phyloP scores from a whole-genome alignment of 2,329 filamentous ascomycete genomes.

The Ophiostoma piceae region DNA sequence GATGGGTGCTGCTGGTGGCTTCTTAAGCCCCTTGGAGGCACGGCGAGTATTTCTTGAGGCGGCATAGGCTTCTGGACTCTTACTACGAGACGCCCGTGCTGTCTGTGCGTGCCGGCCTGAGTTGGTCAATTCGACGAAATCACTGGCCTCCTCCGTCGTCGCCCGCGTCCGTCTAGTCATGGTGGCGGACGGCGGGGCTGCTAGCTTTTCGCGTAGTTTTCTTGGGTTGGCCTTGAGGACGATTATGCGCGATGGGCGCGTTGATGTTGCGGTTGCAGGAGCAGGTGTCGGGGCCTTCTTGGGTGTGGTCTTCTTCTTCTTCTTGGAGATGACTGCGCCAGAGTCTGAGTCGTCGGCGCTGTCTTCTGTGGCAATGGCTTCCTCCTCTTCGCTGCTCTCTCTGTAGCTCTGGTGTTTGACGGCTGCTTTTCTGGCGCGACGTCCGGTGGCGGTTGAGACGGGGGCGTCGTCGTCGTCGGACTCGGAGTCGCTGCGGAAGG shows the following conservation, averaged over 20 bases:
- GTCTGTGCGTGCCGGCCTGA: constrained; percentile 54
- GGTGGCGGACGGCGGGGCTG: constrained; percentile 22
- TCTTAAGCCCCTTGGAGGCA: constrained; percentile 48
- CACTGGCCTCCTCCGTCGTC: constrained; percentile 50
- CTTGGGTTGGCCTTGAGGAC: constrained; percentile 30
- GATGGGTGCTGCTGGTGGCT: constrained; percentile 40
- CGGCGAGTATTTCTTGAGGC: constrained; percentile 42
- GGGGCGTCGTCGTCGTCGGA: constrained; percentile 34
- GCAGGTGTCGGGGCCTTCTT: constrained; percentile 6
- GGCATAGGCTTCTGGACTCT: constrained; percentile 49
- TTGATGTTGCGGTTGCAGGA: constrained; percentile 2
- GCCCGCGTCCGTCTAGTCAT: constrained; percentile 49
- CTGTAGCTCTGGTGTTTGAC: constrained; percentile 43
- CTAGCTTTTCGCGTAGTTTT: constrained; percentile 20
- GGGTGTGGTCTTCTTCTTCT: constrained; percentile 34
- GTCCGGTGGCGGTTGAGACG: constrained; percentile 37
- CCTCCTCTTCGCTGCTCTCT: constrained; percentile 39
- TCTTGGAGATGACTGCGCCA: constrained; percentile 38
- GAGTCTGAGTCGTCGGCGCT: constrained; percentile 34
- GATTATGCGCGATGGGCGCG: constrained; percentile 30
- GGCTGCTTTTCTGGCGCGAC: constrained; percentile 43
- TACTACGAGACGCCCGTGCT: constrained; percentile 48
- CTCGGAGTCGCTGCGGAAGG: constrained; percentile 42
- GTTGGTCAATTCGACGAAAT: constrained; percentile 54
- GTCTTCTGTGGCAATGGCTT: constrained; percentile 32